phyloP scores from a whole-genome alignment of 495 filamentous ascomycete species.

The Penicillium alfredii region DNA sequence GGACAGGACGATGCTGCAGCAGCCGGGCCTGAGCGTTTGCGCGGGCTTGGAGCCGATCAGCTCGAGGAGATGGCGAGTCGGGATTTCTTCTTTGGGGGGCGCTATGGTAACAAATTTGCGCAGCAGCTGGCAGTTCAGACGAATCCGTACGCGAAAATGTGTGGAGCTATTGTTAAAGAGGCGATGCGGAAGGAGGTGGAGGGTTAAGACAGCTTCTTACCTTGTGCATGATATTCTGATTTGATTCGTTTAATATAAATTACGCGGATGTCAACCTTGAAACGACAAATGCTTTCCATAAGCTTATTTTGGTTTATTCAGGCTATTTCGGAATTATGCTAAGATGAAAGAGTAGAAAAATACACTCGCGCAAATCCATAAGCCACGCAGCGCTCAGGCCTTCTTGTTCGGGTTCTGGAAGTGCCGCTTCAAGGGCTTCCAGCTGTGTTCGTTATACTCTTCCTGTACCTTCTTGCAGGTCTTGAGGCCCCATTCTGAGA shows the following conservation, averaged over 20 bases:
- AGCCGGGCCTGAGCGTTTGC: constrained; percentile 29
- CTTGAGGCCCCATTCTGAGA: constrained; percentile 86
- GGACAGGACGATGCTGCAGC: not conserved
- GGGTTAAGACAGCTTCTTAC: constrained; percentile 9
- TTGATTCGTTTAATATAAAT: not conserved
- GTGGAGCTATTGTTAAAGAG: constrained; percentile 80
- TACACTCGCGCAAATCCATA: too few relatives aligned
- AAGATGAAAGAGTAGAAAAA: too few relatives aligned
- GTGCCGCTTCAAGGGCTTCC: constrained; percentile 70
- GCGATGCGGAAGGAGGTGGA: constrained; percentile 70
- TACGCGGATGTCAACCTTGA: too few relatives aligned
- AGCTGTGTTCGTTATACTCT: constrained; percentile 79
- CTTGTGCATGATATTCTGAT: constrained; percentile 1
- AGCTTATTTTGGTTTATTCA: too few relatives aligned
- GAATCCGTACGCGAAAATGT: constrained; percentile 86
- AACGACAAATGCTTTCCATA: too few relatives aligned
- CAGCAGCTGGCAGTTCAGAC: constrained; percentile 70
- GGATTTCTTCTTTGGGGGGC: constrained; percentile 69
- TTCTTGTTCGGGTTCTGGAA: constrained; percentile 59
- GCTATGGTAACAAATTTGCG: constrained; percentile 73
- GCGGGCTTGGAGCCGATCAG: constrained; percentile 40
- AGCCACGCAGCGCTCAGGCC: too few relatives aligned
- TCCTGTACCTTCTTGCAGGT: constrained; percentile 79
- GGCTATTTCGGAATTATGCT: too few relatives aligned
- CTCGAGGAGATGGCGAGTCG: constrained; percentile 68